phyloP scores from a whole-genome alignment of 768 basidiomycete species.

The Phanerochaete sordida region DNA sequence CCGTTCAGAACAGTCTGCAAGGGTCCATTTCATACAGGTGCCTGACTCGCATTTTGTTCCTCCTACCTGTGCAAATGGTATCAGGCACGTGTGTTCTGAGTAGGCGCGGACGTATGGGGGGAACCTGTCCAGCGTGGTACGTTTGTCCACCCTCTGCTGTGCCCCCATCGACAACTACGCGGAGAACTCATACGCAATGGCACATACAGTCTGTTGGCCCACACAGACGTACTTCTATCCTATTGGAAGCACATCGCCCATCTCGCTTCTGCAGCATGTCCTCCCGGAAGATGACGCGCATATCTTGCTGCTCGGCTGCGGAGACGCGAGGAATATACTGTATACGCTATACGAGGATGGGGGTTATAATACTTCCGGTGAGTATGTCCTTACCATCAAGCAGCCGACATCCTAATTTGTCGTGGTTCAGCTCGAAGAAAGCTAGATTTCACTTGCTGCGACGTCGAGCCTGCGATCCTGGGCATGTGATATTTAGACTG shows the following conservation, averaged over 20 bases:
- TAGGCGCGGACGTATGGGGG: neutral
- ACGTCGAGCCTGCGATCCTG: slow-evolving; percentile 43
- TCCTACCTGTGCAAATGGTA: too few species aligned
- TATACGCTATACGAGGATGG: slow-evolving; percentile 39
- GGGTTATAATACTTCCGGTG: slow-evolving; percentile 14
- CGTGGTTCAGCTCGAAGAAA: slow-evolving; percentile 11
- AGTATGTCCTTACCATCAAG: slow-evolving; percentile 2
- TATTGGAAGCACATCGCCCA: slow-evolving; percentile 54
- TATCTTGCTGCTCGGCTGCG: slow-evolving; percentile 53
- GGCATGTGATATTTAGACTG: slow-evolving; percentile 42
- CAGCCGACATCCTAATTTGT: neutral
- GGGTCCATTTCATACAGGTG: too few species aligned
- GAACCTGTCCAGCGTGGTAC: neutral
- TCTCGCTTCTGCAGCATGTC: slow-evolving; percentile 44
- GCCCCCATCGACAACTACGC: neutral
- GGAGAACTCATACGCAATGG: slow-evolving; percentile 27
- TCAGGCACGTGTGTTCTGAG: too few species aligned
- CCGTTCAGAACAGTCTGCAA: too few species aligned
- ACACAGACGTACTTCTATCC: slow-evolving; percentile 50
- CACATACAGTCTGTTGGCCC: slow-evolving; percentile 40
- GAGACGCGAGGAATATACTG: slow-evolving; percentile 51
- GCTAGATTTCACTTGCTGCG: slow-evolving; percentile 49
- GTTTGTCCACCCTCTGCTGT: neutral
- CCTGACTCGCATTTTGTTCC: too few species aligned
- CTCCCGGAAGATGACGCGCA: slow-evolving; percentile 43